Evolutionary conservation across 164 flowering plant species (phyloP).

Genomic region (Umbilicus rupestris): DNA sequence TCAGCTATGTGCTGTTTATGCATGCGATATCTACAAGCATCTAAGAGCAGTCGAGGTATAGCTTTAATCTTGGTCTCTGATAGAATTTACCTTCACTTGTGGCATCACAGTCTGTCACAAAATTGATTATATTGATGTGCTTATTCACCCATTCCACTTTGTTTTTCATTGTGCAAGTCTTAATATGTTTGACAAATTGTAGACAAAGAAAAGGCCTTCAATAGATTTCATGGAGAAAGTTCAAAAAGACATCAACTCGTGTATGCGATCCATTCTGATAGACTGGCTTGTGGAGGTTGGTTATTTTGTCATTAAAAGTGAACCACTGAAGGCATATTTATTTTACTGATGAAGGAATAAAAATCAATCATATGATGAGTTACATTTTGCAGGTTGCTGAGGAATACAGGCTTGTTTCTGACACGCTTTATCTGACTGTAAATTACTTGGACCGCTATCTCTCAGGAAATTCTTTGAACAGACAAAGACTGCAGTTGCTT

Average conservation of each 20-base stretch:
- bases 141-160: neutral
- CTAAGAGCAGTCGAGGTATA: slow-evolving; percentile 80
- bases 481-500: slow-evolving; percentile 76
- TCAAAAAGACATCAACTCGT: slow-evolving; percentile 78
- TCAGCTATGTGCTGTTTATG: slow-evolving; percentile 78
- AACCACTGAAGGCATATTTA: neutral
- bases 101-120: neutral
- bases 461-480: slow-evolving; percentile 69
- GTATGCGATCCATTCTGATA: slow-evolving; percentile 83
- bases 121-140: neutral
- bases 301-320: neutral
- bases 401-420: slow-evolving; percentile 94
- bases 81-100: neutral
- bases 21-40: slow-evolving; percentile 88
- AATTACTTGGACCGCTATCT: slow-evolving; percentile 93
- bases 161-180: neutral
- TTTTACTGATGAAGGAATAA: too few species aligned
- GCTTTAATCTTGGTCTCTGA: neutral
- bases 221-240: slow-evolving; percentile 73
- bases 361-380: neutral
- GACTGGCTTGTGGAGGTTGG: slow-evolving; percentile 99
- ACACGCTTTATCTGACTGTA: slow-evolving; percentile 80
- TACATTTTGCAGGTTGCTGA: slow-evolving; percentile 65
- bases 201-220: slow-evolving; percentile 89
- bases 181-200: neutral